Percentiles rank a stretch among this genome's conserved stretches.
These are phyloP conservation scores for Leccinellum rugosiceps DNA, from an alignment of 768 basidiomycete species.

Conservation along the genomic window DNA sequence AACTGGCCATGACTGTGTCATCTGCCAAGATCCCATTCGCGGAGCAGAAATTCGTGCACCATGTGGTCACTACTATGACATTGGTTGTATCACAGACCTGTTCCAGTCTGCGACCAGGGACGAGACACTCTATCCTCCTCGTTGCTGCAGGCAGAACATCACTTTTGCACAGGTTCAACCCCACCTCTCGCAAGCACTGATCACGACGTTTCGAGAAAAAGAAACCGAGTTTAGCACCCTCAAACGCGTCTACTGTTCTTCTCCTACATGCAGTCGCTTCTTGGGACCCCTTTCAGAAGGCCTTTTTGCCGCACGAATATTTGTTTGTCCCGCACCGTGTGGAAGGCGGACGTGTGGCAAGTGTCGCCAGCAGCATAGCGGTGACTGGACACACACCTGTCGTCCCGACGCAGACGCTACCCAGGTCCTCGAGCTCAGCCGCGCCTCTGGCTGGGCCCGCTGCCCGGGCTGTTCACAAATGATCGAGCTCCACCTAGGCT, in stretches of 20 bases:
- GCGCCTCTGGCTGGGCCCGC: constrained; percentile 32
- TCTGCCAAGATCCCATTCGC: constrained; percentile 34
- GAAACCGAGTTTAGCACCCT: constrained; percentile 30
- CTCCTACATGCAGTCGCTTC: constrained; percentile 35
- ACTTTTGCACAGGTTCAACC: constrained; percentile 21
- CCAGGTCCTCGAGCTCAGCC: constrained; percentile 28
- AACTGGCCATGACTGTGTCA: constrained; percentile 33
- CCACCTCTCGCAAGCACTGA: constrained; percentile 22
- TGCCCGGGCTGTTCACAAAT: constrained; percentile 40
- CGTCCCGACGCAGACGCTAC: constrained; percentile 21
- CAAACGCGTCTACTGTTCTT: constrained; percentile 38
- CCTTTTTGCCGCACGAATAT: constrained; percentile 21
- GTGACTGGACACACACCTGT: constrained; percentile 25
- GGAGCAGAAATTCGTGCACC: constrained; percentile 27
- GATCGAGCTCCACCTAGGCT: constrained; percentile 37
- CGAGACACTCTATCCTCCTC: constrained; percentile 40
- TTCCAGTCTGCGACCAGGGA: constrained; percentile 35
- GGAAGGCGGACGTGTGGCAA: constrained; percentile 21
- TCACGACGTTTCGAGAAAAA: constrained; percentile 25
- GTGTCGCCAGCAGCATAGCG: constrained; percentile 25
- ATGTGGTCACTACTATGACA: constrained; percentile 37
- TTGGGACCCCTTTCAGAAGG: constrained; percentile 31
- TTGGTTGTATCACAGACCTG: constrained; percentile 32
- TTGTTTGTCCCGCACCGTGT: constrained; percentile 22
- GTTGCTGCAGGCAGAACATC: constrained; percentile 36